These are phyloP conservation scores for Phytophthora pluvialis DNA, from an alignment of 352 stramenopile genomes.

Conservation along the genomic window DNA sequence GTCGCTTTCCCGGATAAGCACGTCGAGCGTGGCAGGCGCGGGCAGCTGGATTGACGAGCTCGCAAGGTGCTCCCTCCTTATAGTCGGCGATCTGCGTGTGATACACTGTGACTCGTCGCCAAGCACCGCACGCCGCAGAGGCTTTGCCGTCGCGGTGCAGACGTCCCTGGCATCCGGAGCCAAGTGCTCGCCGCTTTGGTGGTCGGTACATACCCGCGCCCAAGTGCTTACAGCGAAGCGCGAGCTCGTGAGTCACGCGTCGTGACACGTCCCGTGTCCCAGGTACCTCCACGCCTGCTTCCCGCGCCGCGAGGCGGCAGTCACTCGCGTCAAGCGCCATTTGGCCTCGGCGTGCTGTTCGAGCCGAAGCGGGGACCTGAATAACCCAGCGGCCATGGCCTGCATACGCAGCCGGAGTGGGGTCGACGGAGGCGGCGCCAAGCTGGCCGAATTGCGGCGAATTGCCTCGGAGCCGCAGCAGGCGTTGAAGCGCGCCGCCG, in stretches of 20 bases:
- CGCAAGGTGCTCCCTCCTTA: not conserved
- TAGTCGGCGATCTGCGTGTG: too few relatives aligned
- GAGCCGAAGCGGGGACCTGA: too few relatives aligned
- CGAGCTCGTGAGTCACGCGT: too few relatives aligned
- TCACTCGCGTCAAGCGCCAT: constrained; percentile 1
- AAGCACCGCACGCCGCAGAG: constrained; percentile 9
- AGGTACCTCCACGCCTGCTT: constrained; percentile 25
- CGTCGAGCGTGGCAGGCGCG: constrained; percentile 7
- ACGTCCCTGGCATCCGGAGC: constrained; percentile 6
- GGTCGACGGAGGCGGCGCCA: too few relatives aligned
- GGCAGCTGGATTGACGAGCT: not conserved
- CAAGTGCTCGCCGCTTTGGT: constrained; percentile 17
- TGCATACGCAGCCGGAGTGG: not conserved
- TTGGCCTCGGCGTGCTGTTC: constrained; percentile 7
- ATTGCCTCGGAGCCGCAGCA: not conserved
- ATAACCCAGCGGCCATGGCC: not conserved
- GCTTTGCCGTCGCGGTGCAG: constrained; percentile 4
- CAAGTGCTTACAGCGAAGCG: constrained; percentile 28
- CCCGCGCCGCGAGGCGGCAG: constrained; percentile 5
- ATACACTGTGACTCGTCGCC: too few relatives aligned
- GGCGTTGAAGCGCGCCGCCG: constrained; percentile 25
- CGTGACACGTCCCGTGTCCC: constrained; percentile 34
- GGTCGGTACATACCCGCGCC: constrained; percentile 24
- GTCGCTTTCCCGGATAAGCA: not conserved
- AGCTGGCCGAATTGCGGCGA: too few relatives aligned